Conservation (phyloP, 768 basidiomycete genomes). For the Boletus vermiculosoides region DNA sequence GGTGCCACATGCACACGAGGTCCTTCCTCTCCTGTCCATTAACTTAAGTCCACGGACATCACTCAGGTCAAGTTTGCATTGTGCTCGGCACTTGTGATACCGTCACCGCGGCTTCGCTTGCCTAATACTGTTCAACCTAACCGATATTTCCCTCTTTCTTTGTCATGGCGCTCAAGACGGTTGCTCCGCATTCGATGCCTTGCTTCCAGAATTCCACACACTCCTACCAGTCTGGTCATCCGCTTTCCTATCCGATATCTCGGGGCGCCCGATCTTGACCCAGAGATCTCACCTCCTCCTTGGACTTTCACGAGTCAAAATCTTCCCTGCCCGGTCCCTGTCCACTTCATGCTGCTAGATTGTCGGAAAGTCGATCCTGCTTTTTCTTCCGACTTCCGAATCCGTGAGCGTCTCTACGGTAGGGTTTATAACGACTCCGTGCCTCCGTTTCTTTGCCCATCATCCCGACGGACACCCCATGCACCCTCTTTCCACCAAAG, state of each 20-base stretch:
- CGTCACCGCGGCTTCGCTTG: slow-evolving; percentile 40
- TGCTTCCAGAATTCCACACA: slow-evolving; percentile 19
- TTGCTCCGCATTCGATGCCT: slow-evolving; percentile 25
- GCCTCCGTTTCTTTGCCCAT: slow-evolving; percentile 19
- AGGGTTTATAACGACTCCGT: slow-evolving; percentile 23
- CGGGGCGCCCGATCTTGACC: slow-evolving; percentile 16
- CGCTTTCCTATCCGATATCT: slow-evolving; percentile 17
- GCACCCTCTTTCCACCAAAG: slow-evolving; percentile 16
- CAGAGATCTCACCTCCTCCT: slow-evolving; percentile 16
- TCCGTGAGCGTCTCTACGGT: slow-evolving; percentile 28
- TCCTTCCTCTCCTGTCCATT: slow-evolving; percentile 36
- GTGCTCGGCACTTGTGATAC: slow-evolving; percentile 35
- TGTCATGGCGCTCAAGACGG: slow-evolving; percentile 27
- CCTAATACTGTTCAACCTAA: slow-evolving; percentile 27
- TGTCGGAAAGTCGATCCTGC: slow-evolving; percentile 39
- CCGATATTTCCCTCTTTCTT: slow-evolving; percentile 35
- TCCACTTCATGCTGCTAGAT: slow-evolving; percentile 29
- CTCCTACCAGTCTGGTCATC: slow-evolving; percentile 1
- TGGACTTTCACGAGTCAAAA: slow-evolving; percentile 21
- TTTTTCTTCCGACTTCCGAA: slow-evolving; percentile 31
- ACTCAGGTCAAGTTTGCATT: slow-evolving; percentile 26
- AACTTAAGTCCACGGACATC: slow-evolving; percentile 42
- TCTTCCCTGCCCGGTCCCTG: slow-evolving; percentile 22
- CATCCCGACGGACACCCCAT: slow-evolving; percentile 17
- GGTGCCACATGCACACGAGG: slow-evolving; percentile 37